A percentile compares a stretch with the other conserved stretches of the same genome.
These are phyloP conservation scores for Prunus kanzakura DNA, from an alignment of 306 rosid genomes.

Conservation along the genomic window DNA sequence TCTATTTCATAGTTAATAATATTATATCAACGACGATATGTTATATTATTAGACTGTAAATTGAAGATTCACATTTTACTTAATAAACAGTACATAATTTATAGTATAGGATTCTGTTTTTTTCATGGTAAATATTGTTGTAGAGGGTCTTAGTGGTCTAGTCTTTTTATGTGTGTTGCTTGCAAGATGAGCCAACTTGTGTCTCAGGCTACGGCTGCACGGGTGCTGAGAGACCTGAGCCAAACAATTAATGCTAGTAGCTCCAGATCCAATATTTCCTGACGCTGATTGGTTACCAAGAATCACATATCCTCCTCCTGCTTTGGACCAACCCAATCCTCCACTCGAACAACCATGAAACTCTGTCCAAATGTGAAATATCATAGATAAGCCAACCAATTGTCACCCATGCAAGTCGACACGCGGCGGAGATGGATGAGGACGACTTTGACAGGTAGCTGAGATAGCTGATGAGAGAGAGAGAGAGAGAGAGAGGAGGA, in stretches of 20 bases:
- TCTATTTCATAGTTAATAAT: no score
- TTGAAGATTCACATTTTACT: not conserved
- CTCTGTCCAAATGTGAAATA: not conserved
- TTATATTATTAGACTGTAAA: not conserved
- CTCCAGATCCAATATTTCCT: conserved; percentile 37
- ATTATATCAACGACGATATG: no score
- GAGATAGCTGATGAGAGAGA: not conserved
- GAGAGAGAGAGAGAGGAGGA: not conserved
- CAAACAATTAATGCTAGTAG: conserved; percentile 30
- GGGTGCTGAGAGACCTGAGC: conserved; percentile 26
- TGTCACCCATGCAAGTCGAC: conserved; percentile 18
- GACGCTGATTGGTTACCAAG: conserved; percentile 14
- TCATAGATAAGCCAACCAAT: not conserved
- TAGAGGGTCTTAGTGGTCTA: not conserved
- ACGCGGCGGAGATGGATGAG: conserved; percentile 4
- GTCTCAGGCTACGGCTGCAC: conserved; percentile 27
- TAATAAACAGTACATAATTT: not conserved
- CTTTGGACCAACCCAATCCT: not conserved
- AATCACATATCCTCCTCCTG: not conserved
- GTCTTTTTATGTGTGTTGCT: conserved; percentile 10
- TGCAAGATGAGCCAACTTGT: conserved; percentile 26
- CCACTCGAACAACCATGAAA: not conserved
- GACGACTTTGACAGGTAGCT: conserved; percentile 8
- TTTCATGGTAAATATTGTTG: not conserved
- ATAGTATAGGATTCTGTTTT: not conserved